Percentiles rank a stretch among this genome's conserved stretches.
phyloP scores from a whole-genome alignment of 2,329 filamentous ascomycete genomes.

The Ciborinia camelliae region DNA sequence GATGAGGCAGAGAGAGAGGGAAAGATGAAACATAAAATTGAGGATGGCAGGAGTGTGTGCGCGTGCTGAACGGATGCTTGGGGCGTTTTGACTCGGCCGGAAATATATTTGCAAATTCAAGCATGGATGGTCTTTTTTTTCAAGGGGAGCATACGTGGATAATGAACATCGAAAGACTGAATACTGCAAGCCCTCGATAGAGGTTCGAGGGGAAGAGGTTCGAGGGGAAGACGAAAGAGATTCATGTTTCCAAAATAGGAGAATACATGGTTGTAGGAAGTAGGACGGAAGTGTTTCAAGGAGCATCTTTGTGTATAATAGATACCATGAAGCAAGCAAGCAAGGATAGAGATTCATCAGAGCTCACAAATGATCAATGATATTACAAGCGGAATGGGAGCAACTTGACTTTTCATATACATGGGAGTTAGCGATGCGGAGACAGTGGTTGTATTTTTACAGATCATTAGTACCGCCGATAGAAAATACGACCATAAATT shows the following conservation, averaged over 20 bases:
- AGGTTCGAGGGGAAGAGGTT: too few relatives aligned
- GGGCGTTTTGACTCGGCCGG: slow-evolving; percentile 12
- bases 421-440: not conserved
- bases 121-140: slow-evolving; percentile 9
- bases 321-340: slow-evolving; percentile 7
- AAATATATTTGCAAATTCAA: slow-evolving; percentile 1
- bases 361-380: not conserved
- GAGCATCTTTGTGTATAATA: slow-evolving; percentile 1
- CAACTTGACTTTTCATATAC: not conserved
- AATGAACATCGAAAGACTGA: slow-evolving; percentile 11
- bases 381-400: not conserved
- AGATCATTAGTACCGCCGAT: not conserved
- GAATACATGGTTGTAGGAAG: not conserved
- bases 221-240: not conserved
- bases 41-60: not conserved
- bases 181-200: not conserved
- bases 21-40: not conserved
- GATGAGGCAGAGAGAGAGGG: not conserved
- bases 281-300: not conserved
- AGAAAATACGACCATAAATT: not conserved
- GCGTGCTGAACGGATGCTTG: not conserved
- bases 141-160: slow-evolving; percentile 3
- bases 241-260: not conserved
- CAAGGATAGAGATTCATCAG: not conserved
- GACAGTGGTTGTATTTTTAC: not conserved